Percentiles rank a stretch among this genome's conserved stretches.
phyloP scores from a whole-genome alignment of 208 protist genomes.

The Strigomonas culicis region DNA sequence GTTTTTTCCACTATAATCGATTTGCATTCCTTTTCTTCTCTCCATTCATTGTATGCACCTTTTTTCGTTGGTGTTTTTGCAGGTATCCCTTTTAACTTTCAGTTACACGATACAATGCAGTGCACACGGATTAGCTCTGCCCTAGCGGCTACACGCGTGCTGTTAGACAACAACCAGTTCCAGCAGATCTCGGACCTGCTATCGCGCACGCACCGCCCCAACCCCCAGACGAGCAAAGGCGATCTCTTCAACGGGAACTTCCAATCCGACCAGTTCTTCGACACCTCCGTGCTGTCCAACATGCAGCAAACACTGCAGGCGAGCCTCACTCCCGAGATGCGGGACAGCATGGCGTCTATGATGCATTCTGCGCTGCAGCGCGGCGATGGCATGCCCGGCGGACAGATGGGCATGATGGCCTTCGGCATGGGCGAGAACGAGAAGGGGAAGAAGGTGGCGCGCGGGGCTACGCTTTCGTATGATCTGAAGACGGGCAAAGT shows the following conservation, averaged over 20 bases:
- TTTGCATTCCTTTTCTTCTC: conserved; percentile 2
- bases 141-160: conserved; percentile 6
- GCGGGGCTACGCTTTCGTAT: conserved; percentile 68
- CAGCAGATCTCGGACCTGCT: conserved; percentile 63
- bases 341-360: conserved; percentile 76
- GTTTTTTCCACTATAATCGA: neutral
- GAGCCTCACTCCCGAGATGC: conserved; percentile 82
- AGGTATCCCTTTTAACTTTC: neutral
- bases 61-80: conserved; percentile 11
- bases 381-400: conserved; percentile 53
- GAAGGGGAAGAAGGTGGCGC: conserved; percentile 86
- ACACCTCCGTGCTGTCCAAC: conserved; percentile 39
- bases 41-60: conserved; percentile 2
- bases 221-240: conserved; percentile 1
- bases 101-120: neutral
- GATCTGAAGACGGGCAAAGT: conserved; percentile 79
- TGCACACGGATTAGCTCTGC: neutral
- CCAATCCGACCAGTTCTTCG: conserved; percentile 48
- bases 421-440: conserved; percentile 90
- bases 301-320: conserved; percentile 67
- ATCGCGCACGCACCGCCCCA: conserved; percentile 25
- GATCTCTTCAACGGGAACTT: conserved; percentile 83
- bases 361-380: conserved; percentile 56
- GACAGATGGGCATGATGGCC: conserved; percentile 85
- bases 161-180: conserved; percentile 32